Percentiles rank a stretch among this genome's conserved stretches.
phyloP scores from a whole-genome alignment of 2,329 filamentous ascomycete species.

The Biscogniauxia mediterranea region DNA sequence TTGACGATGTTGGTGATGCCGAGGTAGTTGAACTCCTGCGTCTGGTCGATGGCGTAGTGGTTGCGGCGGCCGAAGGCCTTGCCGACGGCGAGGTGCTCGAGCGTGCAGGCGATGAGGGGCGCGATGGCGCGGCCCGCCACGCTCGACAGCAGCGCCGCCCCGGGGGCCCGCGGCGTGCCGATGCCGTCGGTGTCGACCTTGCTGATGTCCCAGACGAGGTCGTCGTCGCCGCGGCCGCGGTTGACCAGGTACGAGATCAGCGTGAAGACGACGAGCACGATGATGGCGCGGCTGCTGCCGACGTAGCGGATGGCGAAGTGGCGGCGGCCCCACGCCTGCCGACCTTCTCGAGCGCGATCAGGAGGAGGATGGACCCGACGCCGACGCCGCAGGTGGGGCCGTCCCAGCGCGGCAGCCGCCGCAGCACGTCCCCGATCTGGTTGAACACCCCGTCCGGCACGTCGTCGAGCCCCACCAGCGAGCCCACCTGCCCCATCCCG shows the following conservation, averaged over 20 bases:
- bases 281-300: constrained; percentile 58
- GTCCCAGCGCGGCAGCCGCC: constrained; percentile 54
- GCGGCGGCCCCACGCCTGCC: constrained; percentile 58
- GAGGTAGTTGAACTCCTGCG: constrained; percentile 64
- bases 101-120: constrained; percentile 58
- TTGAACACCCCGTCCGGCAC: constrained; percentile 49
- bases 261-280: constrained; percentile 61
- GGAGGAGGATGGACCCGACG: constrained; percentile 54
- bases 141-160: constrained; percentile 47
- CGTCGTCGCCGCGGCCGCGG: constrained; percentile 42
- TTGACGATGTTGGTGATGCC: constrained; percentile 63
- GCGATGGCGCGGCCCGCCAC: constrained; percentile 55
- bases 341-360: constrained; percentile 55
- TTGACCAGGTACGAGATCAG: constrained; percentile 63
- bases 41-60: constrained; percentile 61
- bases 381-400: constrained; percentile 59
- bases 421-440: constrained; percentile 59
- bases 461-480: constrained; percentile 56
- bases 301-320: constrained; percentile 58
- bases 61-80: constrained; percentile 62
- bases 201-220: constrained; percentile 56
- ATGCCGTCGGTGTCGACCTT: constrained; percentile 58
- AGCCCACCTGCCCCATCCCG: constrained; percentile 61
- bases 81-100: constrained; percentile 65
- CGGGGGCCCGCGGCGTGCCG: constrained; percentile 47